Evolutionary conservation across 2,329 filamentous ascomycete species (phyloP), one percentile per base, ranked within the genome.

Genomic region (Diplodia corticola): DNA sequence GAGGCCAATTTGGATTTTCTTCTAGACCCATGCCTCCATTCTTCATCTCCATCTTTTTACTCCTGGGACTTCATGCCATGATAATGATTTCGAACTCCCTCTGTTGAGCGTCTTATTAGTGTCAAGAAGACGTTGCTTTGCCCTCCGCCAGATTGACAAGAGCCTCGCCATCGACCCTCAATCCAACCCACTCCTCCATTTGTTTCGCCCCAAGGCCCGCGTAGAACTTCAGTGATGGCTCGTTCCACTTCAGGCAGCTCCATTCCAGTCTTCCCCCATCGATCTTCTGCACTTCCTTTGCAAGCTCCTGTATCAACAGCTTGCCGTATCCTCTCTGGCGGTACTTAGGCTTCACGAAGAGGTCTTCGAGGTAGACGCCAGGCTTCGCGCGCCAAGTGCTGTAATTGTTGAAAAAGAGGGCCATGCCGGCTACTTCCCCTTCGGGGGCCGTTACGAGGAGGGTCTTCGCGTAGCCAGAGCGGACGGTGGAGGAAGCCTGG

Each of bases 321-420:
- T 89, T 91, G 46, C 93, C 94, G 75, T 94, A 96, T 0, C 93
- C 93, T 68, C 86, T 86, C 37, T 89, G 89, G 4, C 95, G 84
- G 72, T 90, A 88, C 51, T 81, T 80, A 0, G 88, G 84, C 71
- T 88, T 84, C 48, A 99, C 92, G 73, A 89, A 97, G n/a, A 98
- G 82, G 75, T 98, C 94, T 78, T 98, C 94, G 44, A 98, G 88
- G 78, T 96, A 97, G 74, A 99, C 91, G 2, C 94, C 94, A 0
- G 93, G 88, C 53, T 86, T 86, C n/a, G 91, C 87, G 9, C 91
- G 87, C 95, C 95, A 98, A 0, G 94, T 97, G 74, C 89, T 92
- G 80, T 97, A 98, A 80, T 94, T 98, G 83, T 94, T 93, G 78
- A 96, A 98, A 81, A 93, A 97, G 48, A 97, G 80, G 1, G 93